These are phyloP conservation scores for Elaphomyces granulatus DNA, from an alignment of 495 filamentous ascomycete species.

Conservation along the genomic window DNA sequence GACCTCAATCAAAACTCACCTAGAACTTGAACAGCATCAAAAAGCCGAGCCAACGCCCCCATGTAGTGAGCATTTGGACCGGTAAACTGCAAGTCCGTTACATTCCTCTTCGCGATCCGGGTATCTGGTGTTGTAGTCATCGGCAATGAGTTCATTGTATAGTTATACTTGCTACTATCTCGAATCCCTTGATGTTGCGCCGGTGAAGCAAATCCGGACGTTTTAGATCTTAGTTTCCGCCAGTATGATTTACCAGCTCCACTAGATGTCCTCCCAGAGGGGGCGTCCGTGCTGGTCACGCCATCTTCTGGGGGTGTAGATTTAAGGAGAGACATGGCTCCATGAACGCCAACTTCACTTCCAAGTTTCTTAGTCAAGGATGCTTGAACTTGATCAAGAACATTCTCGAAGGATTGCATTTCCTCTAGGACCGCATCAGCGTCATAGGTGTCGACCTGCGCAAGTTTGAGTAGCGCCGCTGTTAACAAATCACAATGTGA, in stretches of 20 bases:
- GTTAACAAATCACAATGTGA: conserved; percentile 86
- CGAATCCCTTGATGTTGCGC: conserved; percentile 4
- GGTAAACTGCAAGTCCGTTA: conserved; percentile 51
- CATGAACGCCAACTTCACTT: conserved; percentile 73
- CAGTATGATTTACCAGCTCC: conserved; percentile 59
- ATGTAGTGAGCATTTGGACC: conserved; percentile 86
- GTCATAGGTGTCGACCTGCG: conserved; percentile 72
- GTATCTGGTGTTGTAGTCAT: conserved; percentile 57
- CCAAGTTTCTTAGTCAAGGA: conserved; percentile 71
- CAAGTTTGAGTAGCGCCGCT: conserved; percentile 72
- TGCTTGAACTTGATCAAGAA: conserved; percentile 74
- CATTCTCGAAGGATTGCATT: conserved; percentile 79
- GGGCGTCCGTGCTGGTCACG: conserved; percentile 21
- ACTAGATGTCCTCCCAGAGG: conserved; percentile 37
- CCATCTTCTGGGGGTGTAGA: conserved; percentile 30
- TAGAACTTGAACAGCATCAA: conserved; percentile 84
- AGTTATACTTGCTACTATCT: conserved; percentile 43
- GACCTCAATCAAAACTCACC: conserved; percentile 43
- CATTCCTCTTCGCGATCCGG: conserved; percentile 49
- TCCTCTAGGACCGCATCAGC: conserved; percentile 86
- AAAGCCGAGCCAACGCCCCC: conserved; percentile 77
- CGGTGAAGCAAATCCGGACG: conserved; percentile 33
- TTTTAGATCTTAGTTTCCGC: conserved; percentile 81
- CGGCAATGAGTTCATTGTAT: conserved; percentile 58
- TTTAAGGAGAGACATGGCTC: conserved; percentile 51